Percentiles rank a stretch among this genome's conserved stretches.
Conservation (phyloP, 2,329 filamentous ascomycete species). For the Talaromyces albobiverticillius region DNA sequence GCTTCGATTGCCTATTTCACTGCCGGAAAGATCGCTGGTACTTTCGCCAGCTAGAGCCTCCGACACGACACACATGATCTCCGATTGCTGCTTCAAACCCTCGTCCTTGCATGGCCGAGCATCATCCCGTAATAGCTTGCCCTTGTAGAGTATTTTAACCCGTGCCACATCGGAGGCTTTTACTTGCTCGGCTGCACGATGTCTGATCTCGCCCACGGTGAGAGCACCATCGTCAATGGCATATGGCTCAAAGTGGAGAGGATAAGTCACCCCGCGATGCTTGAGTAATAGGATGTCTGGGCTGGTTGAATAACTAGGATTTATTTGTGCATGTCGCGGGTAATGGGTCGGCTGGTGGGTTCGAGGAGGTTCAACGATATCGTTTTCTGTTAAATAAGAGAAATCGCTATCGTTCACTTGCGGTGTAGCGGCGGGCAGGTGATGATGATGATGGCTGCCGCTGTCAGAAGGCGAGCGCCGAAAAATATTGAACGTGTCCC, state of each 20-base stretch:
- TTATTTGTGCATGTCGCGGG: too few species aligned
- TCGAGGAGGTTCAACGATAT: slow-evolving; percentile 29
- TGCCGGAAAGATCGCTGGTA: slow-evolving; percentile 32
- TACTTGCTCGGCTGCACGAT: slow-evolving; percentile 37
- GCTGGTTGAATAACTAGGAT: too few species aligned
- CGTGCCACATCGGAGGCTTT: slow-evolving; percentile 33
- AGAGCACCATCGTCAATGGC: slow-evolving; percentile 46
- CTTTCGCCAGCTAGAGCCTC: slow-evolving; percentile 31
- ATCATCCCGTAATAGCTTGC: slow-evolving; percentile 43
- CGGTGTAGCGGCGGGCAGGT: slow-evolving; percentile 22
- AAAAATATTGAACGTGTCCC: slow-evolving; percentile 30
- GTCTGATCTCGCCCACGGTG: slow-evolving; percentile 40
- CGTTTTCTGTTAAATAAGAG: slow-evolving; percentile 37
- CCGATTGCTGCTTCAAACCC: slow-evolving; percentile 48
- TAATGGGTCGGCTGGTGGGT: neutral
- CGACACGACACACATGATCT: slow-evolving; percentile 46
- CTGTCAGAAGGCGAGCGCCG: slow-evolving; percentile 31
- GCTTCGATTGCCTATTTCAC: slow-evolving; percentile 21
- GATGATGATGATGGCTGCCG: slow-evolving; percentile 6
- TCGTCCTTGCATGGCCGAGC: slow-evolving; percentile 37
- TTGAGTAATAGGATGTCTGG: slow-evolving; percentile 45
- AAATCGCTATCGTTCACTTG: slow-evolving; percentile 36
- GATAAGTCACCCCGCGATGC: slow-evolving; percentile 41
- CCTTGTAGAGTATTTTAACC: slow-evolving; percentile 48
- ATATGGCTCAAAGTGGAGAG: slow-evolving; percentile 45